Conservation (phyloP, 1,284 basidiomycete species). For the Irpex sp. region DNA sequence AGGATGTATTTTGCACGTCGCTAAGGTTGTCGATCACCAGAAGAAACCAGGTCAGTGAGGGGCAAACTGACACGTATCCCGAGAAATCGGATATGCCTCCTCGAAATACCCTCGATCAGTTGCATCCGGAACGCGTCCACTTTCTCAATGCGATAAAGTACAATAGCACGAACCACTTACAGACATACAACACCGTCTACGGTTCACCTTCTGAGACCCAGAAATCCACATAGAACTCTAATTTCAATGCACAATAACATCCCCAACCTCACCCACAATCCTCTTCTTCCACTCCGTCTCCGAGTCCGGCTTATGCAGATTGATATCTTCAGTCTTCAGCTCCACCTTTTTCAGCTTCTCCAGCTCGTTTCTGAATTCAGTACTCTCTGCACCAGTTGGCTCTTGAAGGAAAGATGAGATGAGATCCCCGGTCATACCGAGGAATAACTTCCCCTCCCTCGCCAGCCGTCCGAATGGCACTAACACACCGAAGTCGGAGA, state of each 20-base stretch:
- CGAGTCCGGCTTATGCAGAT: conserved; percentile 28
- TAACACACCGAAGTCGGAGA: conserved; percentile 56
- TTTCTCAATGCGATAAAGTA: too few relatives aligned
- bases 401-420: conserved; percentile 42
- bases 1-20: too few relatives aligned
- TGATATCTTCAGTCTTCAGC: conserved; percentile 36
- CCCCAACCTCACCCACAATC: conserved; percentile 45
- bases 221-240: too few relatives aligned
- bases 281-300: conserved; percentile 21
- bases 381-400: background rate
- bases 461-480: conserved; percentile 24
- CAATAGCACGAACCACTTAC: too few relatives aligned
- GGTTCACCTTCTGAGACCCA: background rate
- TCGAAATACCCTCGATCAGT: too few relatives aligned
- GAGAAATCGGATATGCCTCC: too few relatives aligned
- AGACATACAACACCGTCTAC: background rate
- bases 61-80: too few relatives aligned
- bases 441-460: conserved; percentile 23
- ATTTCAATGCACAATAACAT: conserved; percentile 41
- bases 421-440: conserved; percentile 40
- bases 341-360: conserved; percentile 30
- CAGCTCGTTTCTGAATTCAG: conserved; percentile 28
- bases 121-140: too few relatives aligned
- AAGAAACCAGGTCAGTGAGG: too few relatives aligned
- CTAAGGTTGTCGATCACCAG: too few relatives aligned